Conservation (phyloP, 495 filamentous ascomycete genomes). For the Tuber aestivum region DNA sequence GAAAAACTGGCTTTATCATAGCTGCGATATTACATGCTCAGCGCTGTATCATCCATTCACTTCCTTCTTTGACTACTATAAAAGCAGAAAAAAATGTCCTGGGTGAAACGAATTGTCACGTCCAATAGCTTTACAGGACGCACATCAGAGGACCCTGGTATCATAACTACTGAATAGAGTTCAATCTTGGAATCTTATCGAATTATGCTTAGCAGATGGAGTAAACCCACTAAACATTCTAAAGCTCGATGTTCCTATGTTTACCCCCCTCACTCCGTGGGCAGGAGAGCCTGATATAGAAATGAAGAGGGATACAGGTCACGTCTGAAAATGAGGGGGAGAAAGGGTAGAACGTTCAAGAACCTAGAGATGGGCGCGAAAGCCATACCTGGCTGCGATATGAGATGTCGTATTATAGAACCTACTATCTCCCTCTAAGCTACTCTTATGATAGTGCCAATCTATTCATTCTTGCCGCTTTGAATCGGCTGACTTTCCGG, state of each 20-base stretch:
- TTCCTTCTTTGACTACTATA: not conserved
- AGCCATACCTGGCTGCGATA: not conserved
- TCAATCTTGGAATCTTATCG: constrained; percentile 34
- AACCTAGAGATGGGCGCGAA: not conserved
- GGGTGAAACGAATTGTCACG: constrained; percentile 39
- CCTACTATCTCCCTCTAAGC: not conserved
- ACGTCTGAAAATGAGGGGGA: not conserved
- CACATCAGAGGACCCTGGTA: constrained; percentile 39
- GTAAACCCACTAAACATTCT: constrained; percentile 28
- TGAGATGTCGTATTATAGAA: not conserved
- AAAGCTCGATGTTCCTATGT: constrained; percentile 19
- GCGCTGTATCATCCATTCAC: not conserved
- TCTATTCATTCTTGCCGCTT: constrained; percentile 63
- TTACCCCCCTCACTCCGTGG: not conserved
- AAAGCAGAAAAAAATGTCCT: constrained; percentile 15
- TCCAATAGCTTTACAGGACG: constrained; percentile 27
- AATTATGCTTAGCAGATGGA: constrained; percentile 31
- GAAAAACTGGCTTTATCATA: not conserved
- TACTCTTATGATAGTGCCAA: constrained; percentile 10
- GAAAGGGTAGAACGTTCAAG: not conserved
- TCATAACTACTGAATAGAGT: constrained; percentile 19
- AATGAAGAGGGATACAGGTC: not conserved
- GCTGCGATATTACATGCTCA: not conserved
- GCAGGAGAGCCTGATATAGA: not conserved
- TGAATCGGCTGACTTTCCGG: constrained; percentile 80